These are phyloP conservation scores for Ophiostoma ips DNA, from an alignment of 2,329 filamentous ascomycete genomes.

Conservation along the genomic window DNA sequence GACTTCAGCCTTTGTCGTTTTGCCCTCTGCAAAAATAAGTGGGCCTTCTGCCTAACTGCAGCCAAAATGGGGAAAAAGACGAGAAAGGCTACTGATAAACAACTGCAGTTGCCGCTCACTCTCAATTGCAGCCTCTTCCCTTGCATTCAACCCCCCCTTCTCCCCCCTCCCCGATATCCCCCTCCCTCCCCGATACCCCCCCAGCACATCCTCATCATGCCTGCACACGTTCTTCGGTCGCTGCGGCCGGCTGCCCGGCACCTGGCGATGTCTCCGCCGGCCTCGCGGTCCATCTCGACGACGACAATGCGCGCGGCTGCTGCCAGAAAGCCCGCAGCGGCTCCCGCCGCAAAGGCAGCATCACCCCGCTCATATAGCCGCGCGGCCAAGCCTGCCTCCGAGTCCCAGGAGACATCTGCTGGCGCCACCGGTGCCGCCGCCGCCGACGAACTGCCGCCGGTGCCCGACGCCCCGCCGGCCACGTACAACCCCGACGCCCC, in stretches of 20 bases:
- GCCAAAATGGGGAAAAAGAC: too few relatives aligned
- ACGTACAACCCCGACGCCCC: background rate
- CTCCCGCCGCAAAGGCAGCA: background rate
- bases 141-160: too few relatives aligned
- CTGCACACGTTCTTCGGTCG: background rate
- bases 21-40: background rate
- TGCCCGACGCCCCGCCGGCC: background rate
- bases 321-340: background rate
- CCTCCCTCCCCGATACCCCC: too few relatives aligned
- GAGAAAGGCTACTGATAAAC: too few relatives aligned
- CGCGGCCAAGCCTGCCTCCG: background rate
- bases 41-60: background rate
- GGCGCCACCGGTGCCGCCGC: background rate
- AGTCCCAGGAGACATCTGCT: background rate
- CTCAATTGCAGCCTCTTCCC: too few relatives aligned
- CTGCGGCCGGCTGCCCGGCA: background rate
- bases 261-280: background rate
- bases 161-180: too few relatives aligned
- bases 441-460: background rate
- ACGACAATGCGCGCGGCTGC: background rate
- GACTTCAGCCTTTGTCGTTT: background rate
- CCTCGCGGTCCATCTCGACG: background rate
- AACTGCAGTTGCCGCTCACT: too few relatives aligned
- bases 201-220: constrained; percentile 1
- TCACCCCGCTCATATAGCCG: background rate